Conservation (phyloP, 257 asterid species). For the Petunia axillaris region DNA sequence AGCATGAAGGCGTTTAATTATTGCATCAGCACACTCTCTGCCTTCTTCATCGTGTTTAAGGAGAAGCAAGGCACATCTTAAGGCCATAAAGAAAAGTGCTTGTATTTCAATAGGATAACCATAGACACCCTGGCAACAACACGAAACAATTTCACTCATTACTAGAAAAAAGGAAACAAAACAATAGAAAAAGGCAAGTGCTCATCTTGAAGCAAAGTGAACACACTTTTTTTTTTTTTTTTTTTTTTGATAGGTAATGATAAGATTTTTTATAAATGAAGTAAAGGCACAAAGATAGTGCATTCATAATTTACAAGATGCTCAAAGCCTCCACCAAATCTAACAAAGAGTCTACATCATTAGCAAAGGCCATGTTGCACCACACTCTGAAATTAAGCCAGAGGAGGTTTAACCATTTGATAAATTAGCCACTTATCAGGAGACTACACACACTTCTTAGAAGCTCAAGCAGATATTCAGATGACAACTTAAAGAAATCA, state of each 20-base stretch:
- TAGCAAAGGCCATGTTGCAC: no score
- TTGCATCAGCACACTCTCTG: constrained; percentile 56
- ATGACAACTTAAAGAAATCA: not conserved
- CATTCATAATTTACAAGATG: no score
- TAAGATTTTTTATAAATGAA: no score
- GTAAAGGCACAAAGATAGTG: no score
- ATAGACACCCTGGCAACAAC: constrained; percentile 68
- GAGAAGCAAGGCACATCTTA: constrained; percentile 69
- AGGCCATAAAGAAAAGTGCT: constrained; percentile 87
- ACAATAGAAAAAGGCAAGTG: not conserved
- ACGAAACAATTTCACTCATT: not conserved
- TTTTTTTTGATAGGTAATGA: no score
- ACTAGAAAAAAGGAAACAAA: not conserved
- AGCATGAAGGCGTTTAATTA: constrained; percentile 76
- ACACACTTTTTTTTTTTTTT: not conserved
- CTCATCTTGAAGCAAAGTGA: not conserved
- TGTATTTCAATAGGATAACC: constrained; percentile 95
- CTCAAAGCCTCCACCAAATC: no score
- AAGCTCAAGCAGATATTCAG: not conserved
- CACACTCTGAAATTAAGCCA: not conserved
- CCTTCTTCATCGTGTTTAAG: constrained; percentile 80
- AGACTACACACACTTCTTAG: not conserved
- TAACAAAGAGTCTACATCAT: no score
- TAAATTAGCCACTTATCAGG: not conserved
- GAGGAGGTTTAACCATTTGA: not conserved